phyloP scores from a whole-genome alignment of 2,329 filamentous ascomycete genomes.

The Alternaria incomplexa region DNA sequence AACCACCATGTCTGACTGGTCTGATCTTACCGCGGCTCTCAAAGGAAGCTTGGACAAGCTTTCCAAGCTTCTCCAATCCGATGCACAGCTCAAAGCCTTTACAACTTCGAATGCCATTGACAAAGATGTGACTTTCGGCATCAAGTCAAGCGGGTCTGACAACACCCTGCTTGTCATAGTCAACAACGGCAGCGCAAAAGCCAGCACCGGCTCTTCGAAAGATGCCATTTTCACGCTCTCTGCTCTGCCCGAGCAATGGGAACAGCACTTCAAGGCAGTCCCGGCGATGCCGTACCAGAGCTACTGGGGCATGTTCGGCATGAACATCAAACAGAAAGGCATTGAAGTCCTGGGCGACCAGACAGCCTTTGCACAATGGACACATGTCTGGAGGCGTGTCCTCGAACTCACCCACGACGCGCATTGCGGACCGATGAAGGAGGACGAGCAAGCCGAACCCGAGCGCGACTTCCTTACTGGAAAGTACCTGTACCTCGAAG shows the following conservation, averaged over 20 bases:
- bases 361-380: conserved; percentile 53
- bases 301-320: conserved; percentile 55
- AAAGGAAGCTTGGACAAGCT: conserved; percentile 41
- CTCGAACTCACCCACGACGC: conserved; percentile 58
- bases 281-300: conserved; percentile 54
- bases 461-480: conserved; percentile 55
- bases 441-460: conserved; percentile 47
- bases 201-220: conserved; percentile 35
- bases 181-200: conserved; percentile 37
- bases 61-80: conserved; percentile 40
- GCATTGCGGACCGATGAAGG: conserved; percentile 52
- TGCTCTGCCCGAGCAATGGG: conserved; percentile 55
- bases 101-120: conserved; percentile 44
- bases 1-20: conserved; percentile 39
- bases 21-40: conserved; percentile 41
- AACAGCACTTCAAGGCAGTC: conserved; percentile 53
- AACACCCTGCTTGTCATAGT: conserved; percentile 43
- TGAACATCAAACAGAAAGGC: conserved; percentile 59
- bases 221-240: conserved; percentile 49
- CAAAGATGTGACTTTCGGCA: conserved; percentile 41
- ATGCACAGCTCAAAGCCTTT: conserved; percentile 45
- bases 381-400: conserved; percentile 56
- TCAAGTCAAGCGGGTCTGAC: conserved; percentile 45
- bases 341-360: conserved; percentile 57
- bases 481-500: conserved; percentile 55